phyloP scores from a whole-genome alignment of 805 yeast species.

The Metschnikowia colocasiae region DNA sequence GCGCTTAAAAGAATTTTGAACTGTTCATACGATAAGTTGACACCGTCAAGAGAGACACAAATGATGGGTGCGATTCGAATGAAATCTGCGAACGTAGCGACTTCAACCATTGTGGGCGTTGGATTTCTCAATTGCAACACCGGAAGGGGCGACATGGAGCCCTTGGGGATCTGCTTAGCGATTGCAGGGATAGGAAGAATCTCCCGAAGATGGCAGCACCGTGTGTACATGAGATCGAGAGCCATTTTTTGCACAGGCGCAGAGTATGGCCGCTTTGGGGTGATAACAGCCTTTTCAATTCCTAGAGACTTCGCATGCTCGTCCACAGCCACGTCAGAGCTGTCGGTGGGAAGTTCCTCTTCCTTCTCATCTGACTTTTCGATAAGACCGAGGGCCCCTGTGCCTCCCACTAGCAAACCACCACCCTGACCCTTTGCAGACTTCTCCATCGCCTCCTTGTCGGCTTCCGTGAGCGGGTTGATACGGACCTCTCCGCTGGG shows the following conservation, averaged over 20 bases:
- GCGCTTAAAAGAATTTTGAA: constrained; percentile 69
- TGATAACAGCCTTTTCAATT: constrained; percentile 16
- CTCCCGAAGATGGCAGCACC: constrained; percentile 91
- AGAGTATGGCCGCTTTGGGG: constrained; percentile 20
- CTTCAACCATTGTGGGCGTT: constrained; percentile 84
- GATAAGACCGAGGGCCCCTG: constrained; percentile 57
- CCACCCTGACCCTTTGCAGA: constrained; percentile 45
- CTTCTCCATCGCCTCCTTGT: constrained; percentile 41
- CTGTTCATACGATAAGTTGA: constrained; percentile 70
- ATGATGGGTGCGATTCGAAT: constrained; percentile 79
- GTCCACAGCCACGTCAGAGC: constrained; percentile 10
- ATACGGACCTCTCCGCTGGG: constrained; percentile 53
- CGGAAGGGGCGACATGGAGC: constrained; percentile 71
- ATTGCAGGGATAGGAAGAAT: constrained; percentile 91
- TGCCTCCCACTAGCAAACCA: constrained; percentile 77
- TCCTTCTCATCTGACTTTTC: constrained; percentile 11
- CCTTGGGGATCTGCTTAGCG: constrained; percentile 73
- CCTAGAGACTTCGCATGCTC: constrained; percentile 13
- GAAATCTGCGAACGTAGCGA: constrained; percentile 85
- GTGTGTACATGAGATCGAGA: constrained; percentile 75
- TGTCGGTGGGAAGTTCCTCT: constrained; percentile 6
- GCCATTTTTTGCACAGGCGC: constrained; percentile 43
- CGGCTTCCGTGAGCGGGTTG: constrained; percentile 54
- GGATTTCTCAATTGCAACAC: constrained; percentile 74
- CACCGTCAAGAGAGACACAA: constrained; percentile 76